These are phyloP conservation scores for Auriculariales sp. DNA, from an alignment of 768 basidiomycete species.

Conservation along the genomic window DNA sequence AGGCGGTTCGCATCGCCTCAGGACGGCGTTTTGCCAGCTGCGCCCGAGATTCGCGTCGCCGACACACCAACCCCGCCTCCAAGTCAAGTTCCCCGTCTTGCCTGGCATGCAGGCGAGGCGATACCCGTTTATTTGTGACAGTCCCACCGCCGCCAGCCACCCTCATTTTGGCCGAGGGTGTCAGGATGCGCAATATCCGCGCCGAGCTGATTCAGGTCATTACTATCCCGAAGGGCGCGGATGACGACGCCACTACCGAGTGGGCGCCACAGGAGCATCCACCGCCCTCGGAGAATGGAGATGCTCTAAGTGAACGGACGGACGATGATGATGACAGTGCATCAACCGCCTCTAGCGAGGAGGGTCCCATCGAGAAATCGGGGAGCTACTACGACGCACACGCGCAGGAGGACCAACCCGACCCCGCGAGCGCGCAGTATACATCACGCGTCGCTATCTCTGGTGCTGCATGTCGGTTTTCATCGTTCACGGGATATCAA, in stretches of 20 bases:
- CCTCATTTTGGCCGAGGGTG: slow-evolving; percentile 50
- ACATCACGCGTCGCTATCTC: slow-evolving; percentile 59
- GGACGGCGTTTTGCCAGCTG: slow-evolving; percentile 34
- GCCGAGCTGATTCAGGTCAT: slow-evolving; percentile 56
- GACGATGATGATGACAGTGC: slow-evolving; percentile 1
- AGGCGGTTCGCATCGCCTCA: slow-evolving; percentile 65
- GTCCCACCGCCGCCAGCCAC: slow-evolving; percentile 61
- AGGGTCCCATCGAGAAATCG: slow-evolving; percentile 6
- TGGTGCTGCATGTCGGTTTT: slow-evolving; percentile 85
- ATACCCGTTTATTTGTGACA: slow-evolving; percentile 73
- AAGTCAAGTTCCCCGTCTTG: slow-evolving; percentile 56
- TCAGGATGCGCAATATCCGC: slow-evolving; percentile 67
- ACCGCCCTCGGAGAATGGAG: slow-evolving; percentile 6
- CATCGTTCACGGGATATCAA: slow-evolving; percentile 61
- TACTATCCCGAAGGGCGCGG: slow-evolving; percentile 1
- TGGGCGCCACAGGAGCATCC: not conserved
- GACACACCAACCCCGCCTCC: slow-evolving; percentile 53
- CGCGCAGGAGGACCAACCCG: slow-evolving; percentile 48
- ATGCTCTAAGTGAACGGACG: not conserved
- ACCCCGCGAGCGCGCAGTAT: slow-evolving; percentile 17
- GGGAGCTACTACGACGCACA: slow-evolving; percentile 16
- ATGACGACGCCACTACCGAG: slow-evolving; percentile 32
- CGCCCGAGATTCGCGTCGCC: slow-evolving; percentile 43
- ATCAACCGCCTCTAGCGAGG: slow-evolving; percentile 1
- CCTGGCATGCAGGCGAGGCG: slow-evolving; percentile 55